A percentile compares a stretch with the other conserved stretches of the same genome.
Evolutionary conservation across 73 alveolate species (phyloP).

Genomic region (Stentor coeruleus): DNA sequence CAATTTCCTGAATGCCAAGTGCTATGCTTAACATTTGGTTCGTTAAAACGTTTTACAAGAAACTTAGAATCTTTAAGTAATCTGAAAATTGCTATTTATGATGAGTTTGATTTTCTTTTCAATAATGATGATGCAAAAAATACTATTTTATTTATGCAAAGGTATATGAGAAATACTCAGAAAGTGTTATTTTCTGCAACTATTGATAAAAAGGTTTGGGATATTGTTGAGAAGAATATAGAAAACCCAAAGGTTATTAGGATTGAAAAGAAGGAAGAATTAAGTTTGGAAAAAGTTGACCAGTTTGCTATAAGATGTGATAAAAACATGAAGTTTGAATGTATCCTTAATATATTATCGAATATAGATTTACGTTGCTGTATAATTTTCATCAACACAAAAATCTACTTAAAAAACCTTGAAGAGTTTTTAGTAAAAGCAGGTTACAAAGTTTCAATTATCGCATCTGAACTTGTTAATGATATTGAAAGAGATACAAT

Average conservation of each 20-base stretch:
- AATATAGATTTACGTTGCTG: neutral
- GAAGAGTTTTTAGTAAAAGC: constrained; percentile 27
- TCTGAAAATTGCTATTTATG: neutral
- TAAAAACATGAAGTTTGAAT: neutral
- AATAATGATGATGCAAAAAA: neutral
- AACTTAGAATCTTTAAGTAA: neutral
- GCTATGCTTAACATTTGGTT: neutral
- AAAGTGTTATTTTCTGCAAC: constrained; percentile 17
- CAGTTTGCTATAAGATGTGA: constrained; percentile 7
- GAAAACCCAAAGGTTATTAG: neutral
- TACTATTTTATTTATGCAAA: neutral
- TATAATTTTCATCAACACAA: constrained; percentile 1
- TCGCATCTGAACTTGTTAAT: constrained; percentile 55
- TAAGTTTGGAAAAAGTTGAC: constrained; percentile 9
- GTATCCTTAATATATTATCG: neutral
- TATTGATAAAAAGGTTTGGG: neutral
- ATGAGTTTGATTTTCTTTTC: neutral
- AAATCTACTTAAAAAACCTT: neutral
- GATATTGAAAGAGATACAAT: constrained; percentile 53
- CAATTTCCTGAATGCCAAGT: neutral
- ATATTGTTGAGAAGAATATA: neutral
- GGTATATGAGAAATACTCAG: neutral
- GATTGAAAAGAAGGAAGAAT: constrained; percentile 9
- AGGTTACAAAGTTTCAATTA: constrained; percentile 35
- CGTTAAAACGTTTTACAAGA: neutral